Evolutionary conservation across 2,329 filamentous ascomycete genomes (phyloP).

Genomic region (Sporothrix brunneoviolacea): DNA sequence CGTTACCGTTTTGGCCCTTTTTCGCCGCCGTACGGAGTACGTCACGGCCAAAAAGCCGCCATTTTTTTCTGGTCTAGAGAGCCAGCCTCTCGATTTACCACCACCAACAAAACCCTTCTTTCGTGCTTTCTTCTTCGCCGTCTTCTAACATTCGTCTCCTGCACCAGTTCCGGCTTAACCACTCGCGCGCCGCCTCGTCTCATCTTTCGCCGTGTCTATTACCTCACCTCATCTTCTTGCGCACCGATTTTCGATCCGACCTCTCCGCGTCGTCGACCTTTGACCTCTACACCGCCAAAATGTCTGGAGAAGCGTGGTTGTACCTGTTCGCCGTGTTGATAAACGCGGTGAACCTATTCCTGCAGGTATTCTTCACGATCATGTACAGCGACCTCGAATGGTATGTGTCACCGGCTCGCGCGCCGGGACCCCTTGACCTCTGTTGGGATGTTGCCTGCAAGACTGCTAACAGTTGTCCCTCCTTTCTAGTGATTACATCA

Average conservation of each 20-base stretch:
- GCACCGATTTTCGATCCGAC: neutral
- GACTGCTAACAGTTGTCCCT: slow-evolving; percentile 23
- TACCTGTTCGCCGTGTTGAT: slow-evolving; percentile 97
- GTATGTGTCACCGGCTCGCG: slow-evolving; percentile 45
- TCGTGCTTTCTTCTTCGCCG: neutral
- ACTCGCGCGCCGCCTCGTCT: too few relatives aligned
- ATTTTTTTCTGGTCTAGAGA: neutral
- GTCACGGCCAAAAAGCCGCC: too few relatives aligned
- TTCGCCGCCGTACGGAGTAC: too few relatives aligned
- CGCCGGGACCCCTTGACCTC: too few relatives aligned
- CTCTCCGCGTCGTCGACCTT: neutral
- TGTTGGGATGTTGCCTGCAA: too few relatives aligned
- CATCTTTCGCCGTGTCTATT: too few relatives aligned
- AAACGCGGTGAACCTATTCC: slow-evolving; percentile 99
- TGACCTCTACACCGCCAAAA: slow-evolving; percentile 34
- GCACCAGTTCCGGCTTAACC: too few relatives aligned
- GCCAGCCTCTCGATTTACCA: neutral
- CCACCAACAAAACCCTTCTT: neutral
- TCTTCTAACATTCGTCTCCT: neutral
- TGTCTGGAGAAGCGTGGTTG: slow-evolving; percentile 98
- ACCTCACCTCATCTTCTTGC: neutral
- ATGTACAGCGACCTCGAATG: slow-evolving; percentile 99
- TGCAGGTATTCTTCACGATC: slow-evolving; percentile 99
- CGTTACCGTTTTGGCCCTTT: too few relatives aligned
- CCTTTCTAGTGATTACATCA: slow-evolving; percentile 83